These are phyloP conservation scores for Aspergillus puulaauensis DNA, from an alignment of 2,329 filamentous ascomycete species.

Conservation along the genomic window DNA sequence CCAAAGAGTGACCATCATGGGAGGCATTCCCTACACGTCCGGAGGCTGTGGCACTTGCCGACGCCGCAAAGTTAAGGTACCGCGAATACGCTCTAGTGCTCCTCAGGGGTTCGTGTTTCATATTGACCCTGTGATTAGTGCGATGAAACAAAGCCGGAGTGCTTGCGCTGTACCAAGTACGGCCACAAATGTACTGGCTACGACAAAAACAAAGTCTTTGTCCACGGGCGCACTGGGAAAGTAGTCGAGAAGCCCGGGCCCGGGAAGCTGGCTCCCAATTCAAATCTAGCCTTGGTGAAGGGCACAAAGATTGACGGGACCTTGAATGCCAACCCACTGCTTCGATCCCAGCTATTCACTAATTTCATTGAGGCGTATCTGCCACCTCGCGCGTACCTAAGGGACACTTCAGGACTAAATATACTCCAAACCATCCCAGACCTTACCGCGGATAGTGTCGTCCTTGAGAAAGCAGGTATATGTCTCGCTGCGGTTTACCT, in stretches of 20 bases:
- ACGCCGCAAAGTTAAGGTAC: constrained; percentile 21
- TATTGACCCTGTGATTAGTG: constrained; percentile 16
- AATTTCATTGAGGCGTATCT: constrained; percentile 14
- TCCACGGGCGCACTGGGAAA: constrained; percentile 12
- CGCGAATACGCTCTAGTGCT: too few species aligned
- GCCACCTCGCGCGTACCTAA: constrained; percentile 3
- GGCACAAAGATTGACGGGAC: constrained; percentile 8
- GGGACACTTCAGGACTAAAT: not conserved
- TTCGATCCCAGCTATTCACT: constrained; percentile 15
- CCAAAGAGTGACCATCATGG: constrained; percentile 7
- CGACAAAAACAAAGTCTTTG: constrained; percentile 15
- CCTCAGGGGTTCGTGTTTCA: too few species aligned
- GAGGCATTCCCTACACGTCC: constrained; percentile 19
- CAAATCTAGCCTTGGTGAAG: not conserved
- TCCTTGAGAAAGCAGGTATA: constrained; percentile 17
- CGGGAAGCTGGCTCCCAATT: not conserved
- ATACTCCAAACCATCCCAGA: constrained; percentile 17
- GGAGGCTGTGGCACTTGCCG: constrained; percentile 23
- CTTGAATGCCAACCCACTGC: constrained; percentile 14
- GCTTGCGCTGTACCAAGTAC: constrained; percentile 23
- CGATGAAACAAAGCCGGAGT: constrained; percentile 24
- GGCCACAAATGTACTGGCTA: constrained; percentile 23
- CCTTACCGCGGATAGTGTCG: constrained; percentile 10
- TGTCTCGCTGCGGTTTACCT: constrained; percentile 18
- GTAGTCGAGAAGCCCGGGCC: not conserved